Evolutionary conservation across 805 yeast genomes (phyloP), one percentile per base, ranked within the genome.

Genomic region (Cyberlindnera americana): DNA sequence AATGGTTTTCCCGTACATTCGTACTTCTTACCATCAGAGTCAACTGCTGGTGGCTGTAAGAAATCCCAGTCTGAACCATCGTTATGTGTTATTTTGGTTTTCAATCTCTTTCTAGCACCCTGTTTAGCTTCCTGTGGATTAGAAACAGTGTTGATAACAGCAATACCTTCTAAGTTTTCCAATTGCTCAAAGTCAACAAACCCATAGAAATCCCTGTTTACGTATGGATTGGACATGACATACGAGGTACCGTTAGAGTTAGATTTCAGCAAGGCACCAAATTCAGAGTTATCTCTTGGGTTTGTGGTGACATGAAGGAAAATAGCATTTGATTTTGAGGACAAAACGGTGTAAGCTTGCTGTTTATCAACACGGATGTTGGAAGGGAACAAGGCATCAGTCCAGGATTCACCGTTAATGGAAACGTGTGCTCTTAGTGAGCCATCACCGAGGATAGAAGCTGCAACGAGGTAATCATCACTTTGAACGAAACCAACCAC

Each of bases 161-260:
- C 72, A 3, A 89, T 81, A 30, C 99, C 99, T 61, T 91, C 97
- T 15, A 90, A 62, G 6, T 84, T 83, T 50, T 78, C 82, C 51
- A 89, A 69, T 50, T 82, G 79, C 56, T 93, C 98, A 61, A 81
- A 91, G 62, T 91, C 99, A 38, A 87, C 96, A 63, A 62, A 89
- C 0, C 96, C 98, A 4, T 49, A 52, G 5, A 46, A 43, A 48
- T 89, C 78, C 50, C 97, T 72, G 61, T 90, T 93, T 14, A 88
- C 96, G 41, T 76, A 64, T 9, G 72, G 73, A 44, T 83, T 69
- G 3, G 89, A 67, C 27, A 78, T 64, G 3, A 83, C 87, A 57
- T 86, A 90, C 6, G 83, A 77, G 0, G 97, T 88, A 46, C 99
- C 99, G 52, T 88, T 87, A 15, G 84, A 86, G 61, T 91, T 90